Evolutionary conservation across 495 filamentous ascomycete genomes (phyloP).

Genomic region (Achaetomiella virescens): DNA sequence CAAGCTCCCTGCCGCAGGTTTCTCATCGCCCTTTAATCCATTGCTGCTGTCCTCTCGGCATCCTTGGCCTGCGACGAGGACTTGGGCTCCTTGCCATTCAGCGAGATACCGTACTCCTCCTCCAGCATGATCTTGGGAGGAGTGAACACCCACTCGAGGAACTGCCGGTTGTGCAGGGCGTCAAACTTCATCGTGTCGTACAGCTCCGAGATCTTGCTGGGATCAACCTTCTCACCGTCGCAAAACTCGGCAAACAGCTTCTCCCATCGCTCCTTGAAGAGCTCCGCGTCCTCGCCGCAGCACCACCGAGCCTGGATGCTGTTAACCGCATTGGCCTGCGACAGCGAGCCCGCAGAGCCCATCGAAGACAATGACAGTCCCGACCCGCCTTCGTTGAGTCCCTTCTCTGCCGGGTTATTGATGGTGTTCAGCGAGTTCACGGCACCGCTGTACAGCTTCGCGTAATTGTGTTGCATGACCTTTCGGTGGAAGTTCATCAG

Average conservation of each 20-base stretch:
- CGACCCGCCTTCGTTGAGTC: constrained; percentile 19
- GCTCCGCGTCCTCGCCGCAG: constrained; percentile 86
- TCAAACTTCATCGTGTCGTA: constrained; percentile 99
- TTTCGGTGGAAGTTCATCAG: constrained; percentile 95
- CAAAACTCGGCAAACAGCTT: constrained; percentile 96
- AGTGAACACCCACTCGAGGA: constrained; percentile 97
- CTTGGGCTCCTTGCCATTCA: constrained; percentile 34
- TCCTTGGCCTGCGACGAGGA: constrained; percentile 23
- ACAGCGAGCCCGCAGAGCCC: constrained; percentile 39
- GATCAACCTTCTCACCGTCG: constrained; percentile 94
- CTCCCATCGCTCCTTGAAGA: constrained; percentile 97
- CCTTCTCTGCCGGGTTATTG: constrained; percentile 35
- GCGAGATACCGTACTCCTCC: constrained; percentile 48
- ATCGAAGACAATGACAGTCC: constrained; percentile 26
- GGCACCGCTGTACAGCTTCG: constrained; percentile 61
- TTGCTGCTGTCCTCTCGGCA: constrained; percentile 23
- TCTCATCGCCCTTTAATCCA: not conserved
- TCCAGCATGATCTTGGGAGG: constrained; percentile 63
- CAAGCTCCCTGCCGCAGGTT: not conserved
- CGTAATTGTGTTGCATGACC: constrained; percentile 90
- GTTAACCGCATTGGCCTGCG: constrained; percentile 53
- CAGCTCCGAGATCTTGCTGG: constrained; percentile 93
- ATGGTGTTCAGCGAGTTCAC: constrained; percentile 53
- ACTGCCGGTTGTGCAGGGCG: constrained; percentile 90
- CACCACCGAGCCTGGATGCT: constrained; percentile 90